phyloP scores from a whole-genome alignment of 2,329 filamentous ascomycete species.

The Aspergillus puulaauensis region DNA sequence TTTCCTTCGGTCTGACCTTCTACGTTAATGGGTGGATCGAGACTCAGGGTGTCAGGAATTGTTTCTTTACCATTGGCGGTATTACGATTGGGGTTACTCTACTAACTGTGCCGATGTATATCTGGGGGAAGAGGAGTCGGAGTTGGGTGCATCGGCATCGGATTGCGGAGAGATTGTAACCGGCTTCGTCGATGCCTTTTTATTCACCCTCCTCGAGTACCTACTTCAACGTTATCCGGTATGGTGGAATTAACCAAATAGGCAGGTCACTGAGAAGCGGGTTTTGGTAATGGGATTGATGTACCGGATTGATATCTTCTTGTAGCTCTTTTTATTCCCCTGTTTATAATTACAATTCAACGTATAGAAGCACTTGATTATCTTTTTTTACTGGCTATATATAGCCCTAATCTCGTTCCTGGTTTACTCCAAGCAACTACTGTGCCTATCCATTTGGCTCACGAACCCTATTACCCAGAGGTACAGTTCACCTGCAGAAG shows the following conservation, averaged over 20 bases:
- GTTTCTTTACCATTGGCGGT: conserved; percentile 40
- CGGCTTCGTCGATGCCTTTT: too few species aligned
- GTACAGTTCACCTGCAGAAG: conserved; percentile 38
- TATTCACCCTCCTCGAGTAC: too few species aligned
- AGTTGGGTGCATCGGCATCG: conserved; percentile 22
- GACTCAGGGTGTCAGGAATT: conserved; percentile 36
- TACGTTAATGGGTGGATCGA: conserved; percentile 44
- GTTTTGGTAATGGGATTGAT: too few species aligned
- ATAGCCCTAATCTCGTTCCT: too few species aligned
- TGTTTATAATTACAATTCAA: not conserved
- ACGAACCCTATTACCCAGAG: conserved; percentile 1
- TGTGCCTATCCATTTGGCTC: too few species aligned
- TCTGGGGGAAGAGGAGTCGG: conserved; percentile 23
- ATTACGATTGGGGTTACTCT: conserved; percentile 34
- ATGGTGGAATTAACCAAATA: too few species aligned
- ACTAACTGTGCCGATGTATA: conserved; percentile 27
- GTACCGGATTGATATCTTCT: too few species aligned
- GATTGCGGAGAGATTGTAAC: conserved; percentile 17
- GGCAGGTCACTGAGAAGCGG: too few species aligned
- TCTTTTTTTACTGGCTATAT: too few species aligned
- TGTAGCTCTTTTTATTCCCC: too few species aligned
- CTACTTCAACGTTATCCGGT: too few species aligned
- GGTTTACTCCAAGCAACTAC: too few species aligned
- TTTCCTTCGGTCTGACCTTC: conserved; percentile 32
- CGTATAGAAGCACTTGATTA: not conserved